A percentile compares a stretch with the other conserved stretches of the same genome.
These are phyloP conservation scores for Dryas octopetala DNA, from an alignment of 306 rosid genomes.

Conservation along the genomic window DNA sequence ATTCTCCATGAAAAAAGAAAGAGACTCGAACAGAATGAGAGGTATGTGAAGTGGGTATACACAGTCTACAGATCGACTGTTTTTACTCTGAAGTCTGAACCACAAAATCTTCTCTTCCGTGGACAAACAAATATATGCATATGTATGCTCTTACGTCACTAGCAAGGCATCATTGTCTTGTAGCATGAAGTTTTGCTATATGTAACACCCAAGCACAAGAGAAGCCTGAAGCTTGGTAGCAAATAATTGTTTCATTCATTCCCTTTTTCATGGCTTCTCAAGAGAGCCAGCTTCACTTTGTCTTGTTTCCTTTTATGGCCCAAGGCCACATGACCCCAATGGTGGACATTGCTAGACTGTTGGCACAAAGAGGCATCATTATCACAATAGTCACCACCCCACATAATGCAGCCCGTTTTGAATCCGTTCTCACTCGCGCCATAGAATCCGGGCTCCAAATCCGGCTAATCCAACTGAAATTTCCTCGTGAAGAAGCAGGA, in stretches of 20 bases:
- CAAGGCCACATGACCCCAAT: slow-evolving; percentile 51
- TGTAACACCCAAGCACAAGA: background rate
- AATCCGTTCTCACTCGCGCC: slow-evolving; percentile 4
- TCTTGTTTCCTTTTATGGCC: slow-evolving; percentile 32
- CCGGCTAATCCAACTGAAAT: slow-evolving; percentile 15
- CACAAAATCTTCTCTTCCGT: background rate
- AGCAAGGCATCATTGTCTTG: background rate
- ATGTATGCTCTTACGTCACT: background rate
- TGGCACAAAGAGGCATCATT: slow-evolving; percentile 16
- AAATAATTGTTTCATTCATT: no score
- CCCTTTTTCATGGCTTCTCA: background rate
- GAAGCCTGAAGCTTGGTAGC: background rate
- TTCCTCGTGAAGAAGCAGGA: slow-evolving; percentile 33
- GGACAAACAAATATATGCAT: background rate
- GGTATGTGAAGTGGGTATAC: background rate
- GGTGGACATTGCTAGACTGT: slow-evolving; percentile 39
- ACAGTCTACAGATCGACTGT: background rate
- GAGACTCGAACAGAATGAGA: background rate
- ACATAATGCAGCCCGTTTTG: slow-evolving; percentile 34
- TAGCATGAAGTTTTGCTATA: background rate
- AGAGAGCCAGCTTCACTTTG: slow-evolving; percentile 24
- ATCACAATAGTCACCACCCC: slow-evolving; percentile 45
- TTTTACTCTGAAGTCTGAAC: background rate
- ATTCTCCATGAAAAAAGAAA: background rate
- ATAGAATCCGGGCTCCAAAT: slow-evolving; percentile 23